Base-by-base conservation (phyloP, 148 eudicot genomes). In the Silene uniflora region DNA sequence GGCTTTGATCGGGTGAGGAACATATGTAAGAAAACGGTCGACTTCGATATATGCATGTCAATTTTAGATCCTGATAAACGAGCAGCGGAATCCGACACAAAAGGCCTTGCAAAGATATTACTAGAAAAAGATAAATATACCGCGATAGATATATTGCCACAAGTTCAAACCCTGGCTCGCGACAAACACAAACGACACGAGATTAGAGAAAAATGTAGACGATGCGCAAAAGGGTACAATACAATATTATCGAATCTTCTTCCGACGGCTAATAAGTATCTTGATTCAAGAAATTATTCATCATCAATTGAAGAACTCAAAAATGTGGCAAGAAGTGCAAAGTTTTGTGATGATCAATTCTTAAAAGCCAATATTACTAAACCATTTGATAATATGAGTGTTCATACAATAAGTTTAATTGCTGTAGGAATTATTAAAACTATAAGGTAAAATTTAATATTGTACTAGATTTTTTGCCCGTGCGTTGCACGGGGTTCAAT, bases 331-430 rank as follows among this genome's bases (percentile, higher is more conserved):
- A 52, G 10, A 21, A 13, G 3, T 39, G 80, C 75, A 10, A 63
- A 77, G 64, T 69, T 35, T 71, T 77, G 80, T 52, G 71, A 77
- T 71, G 80, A 77, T 9, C 75, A 29, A 39, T 77, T 77, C 24
- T 0, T 39, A 7, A 44, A 76, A 55, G 73, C 32, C 22, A 23
- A 68, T 21, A 58, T 22, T 0, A 19, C 58, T 4, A 13, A 39
- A 29, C 80, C 80, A 0, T 62, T 77, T 62, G 5, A 2, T 12
- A 71, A 77, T 23, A 62, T 49, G 71, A 77, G 75, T 71, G 71
- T 71, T 47, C 75, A 71, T n/a, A 35, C 52, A 1, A 62, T 77
- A n/a, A 25, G 64, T 71, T 0, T 76, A 14, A 29, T 77, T 27
- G 71, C 71, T n/a, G 23, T 62, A 3, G 69, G 67, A 10, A 71